These are phyloP conservation scores for Artemisia tridentata DNA, from an alignment of 129 eudicot genomes.

Conservation along the genomic window DNA sequence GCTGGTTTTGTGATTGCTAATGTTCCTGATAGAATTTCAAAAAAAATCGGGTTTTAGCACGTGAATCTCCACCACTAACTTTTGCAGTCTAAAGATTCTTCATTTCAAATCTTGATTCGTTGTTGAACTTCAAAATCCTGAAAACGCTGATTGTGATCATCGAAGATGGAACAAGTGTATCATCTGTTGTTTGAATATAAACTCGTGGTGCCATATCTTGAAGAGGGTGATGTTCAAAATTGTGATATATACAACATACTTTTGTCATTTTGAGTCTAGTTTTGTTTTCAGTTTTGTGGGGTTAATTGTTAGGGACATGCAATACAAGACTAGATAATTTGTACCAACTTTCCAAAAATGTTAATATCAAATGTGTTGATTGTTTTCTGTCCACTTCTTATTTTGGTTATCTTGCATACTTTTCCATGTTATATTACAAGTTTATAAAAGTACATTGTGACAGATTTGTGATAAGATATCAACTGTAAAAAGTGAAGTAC, in stretches of 20 bases:
- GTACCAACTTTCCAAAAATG: constrained; percentile 27
- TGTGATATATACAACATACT: constrained; percentile 23
- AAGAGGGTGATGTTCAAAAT: constrained; percentile 17
- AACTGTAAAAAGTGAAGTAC: too few relatives aligned
- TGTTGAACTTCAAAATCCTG: constrained; percentile 16
- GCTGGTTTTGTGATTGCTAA: constrained; percentile 91
- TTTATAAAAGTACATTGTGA: too few relatives aligned
- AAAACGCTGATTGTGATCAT: constrained; percentile 1
- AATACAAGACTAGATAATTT: constrained; percentile 22
- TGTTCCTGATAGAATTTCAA: constrained; percentile 61
- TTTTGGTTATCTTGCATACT: background rate
- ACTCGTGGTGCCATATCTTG: constrained; percentile 13
- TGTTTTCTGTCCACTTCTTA: background rate
- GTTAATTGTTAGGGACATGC: constrained; percentile 11
- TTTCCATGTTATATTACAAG: too few relatives aligned
- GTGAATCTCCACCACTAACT: constrained; percentile 20
- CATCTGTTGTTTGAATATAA: constrained; percentile 12
- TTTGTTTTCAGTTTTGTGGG: background rate
- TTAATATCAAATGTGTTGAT: constrained; percentile 33
- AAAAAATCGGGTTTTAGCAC: constrained; percentile 64
- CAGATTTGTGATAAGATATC: too few relatives aligned
- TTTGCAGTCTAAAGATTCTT: constrained; percentile 9
- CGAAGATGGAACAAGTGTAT: constrained; percentile 4
- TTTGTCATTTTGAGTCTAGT: constrained; percentile 21
- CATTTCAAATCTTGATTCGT: constrained; percentile 19